phyloP scores from a whole-genome alignment of 2,329 filamentous ascomycete genomes.

The Colletotrichum coccodes region DNA sequence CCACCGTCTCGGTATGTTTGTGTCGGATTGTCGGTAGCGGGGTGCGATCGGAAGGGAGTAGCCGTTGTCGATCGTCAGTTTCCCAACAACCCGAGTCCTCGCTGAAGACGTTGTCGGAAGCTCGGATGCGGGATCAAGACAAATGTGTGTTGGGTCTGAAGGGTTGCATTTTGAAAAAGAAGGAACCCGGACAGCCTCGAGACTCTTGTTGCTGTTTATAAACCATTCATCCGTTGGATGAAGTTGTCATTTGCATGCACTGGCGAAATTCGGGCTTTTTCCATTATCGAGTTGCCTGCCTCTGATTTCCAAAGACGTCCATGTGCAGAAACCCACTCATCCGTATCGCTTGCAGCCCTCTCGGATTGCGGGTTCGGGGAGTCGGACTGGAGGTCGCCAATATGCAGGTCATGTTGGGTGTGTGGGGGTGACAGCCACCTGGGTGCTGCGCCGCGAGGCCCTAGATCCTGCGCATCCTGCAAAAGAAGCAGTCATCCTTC shows the following conservation, averaged over 20 bases:
- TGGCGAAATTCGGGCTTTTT: slow-evolving; percentile 4
- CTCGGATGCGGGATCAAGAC: neutral
- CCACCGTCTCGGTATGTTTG: neutral
- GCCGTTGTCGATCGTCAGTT: neutral
- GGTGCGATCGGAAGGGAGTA: neutral
- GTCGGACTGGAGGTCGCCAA: neutral
- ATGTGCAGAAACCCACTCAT: neutral
- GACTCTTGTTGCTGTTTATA: neutral
- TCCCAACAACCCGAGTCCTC: neutral
- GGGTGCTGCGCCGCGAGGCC: slow-evolving; percentile 14
- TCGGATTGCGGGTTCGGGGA: slow-evolving; percentile 6
- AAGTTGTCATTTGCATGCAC: neutral
- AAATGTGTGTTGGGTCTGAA: neutral
- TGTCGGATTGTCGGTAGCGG: neutral
- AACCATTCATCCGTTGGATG: neutral
- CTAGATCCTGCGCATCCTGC: slow-evolving; percentile 26
- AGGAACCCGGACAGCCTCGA: neutral
- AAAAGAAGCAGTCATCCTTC: neutral
- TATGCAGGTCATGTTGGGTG: slow-evolving; percentile 11
- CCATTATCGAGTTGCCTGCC: neutral
- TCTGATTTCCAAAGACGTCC: neutral
- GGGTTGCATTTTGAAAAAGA: neutral
- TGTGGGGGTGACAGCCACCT: slow-evolving; percentile 11
- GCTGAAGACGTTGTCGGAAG: neutral
- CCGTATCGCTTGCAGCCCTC: neutral